phyloP scores from a whole-genome alignment of 2,329 filamentous ascomycete genomes.

The Penicillium sp. region DNA sequence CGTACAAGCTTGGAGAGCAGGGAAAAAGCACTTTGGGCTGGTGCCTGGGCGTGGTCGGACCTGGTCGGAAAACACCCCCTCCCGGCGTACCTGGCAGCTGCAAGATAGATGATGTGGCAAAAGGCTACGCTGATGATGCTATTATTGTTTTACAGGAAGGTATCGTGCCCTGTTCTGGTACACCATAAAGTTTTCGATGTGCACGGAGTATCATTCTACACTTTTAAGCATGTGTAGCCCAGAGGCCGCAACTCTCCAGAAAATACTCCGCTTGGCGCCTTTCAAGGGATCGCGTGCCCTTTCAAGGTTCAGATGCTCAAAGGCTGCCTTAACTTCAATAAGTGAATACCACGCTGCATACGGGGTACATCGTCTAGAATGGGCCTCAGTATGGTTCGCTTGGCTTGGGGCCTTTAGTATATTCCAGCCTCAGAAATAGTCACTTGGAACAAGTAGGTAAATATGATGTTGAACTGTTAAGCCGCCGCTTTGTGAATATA shows the following conservation, averaged over 20 bases:
- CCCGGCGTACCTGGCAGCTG: slow-evolving; percentile 22
- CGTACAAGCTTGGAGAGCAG: neutral
- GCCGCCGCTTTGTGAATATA: no score
- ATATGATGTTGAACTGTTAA: no score
- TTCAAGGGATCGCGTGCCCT: neutral
- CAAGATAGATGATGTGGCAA: slow-evolving; percentile 16
- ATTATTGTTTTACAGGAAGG: neutral
- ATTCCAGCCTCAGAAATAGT: no score
- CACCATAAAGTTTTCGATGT: neutral
- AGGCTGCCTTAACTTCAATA: neutral
- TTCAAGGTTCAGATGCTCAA: neutral
- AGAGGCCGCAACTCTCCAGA: neutral
- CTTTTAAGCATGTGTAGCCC: neutral
- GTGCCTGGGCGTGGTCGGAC: slow-evolving; percentile 7
- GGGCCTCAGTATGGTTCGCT: no score
- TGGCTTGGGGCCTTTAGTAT: no score
- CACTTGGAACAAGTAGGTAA: no score
- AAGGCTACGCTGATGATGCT: neutral
- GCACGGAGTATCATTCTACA: neutral
- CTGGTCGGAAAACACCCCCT: slow-evolving; percentile 4
- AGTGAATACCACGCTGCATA: neutral
- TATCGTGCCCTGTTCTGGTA: neutral
- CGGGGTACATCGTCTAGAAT: no score
- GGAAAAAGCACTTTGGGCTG: neutral
- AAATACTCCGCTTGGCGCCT: neutral